These are phyloP conservation scores for Colletotrichum sp. DNA, from an alignment of 2,329 filamentous ascomycete species.

Conservation along the genomic window DNA sequence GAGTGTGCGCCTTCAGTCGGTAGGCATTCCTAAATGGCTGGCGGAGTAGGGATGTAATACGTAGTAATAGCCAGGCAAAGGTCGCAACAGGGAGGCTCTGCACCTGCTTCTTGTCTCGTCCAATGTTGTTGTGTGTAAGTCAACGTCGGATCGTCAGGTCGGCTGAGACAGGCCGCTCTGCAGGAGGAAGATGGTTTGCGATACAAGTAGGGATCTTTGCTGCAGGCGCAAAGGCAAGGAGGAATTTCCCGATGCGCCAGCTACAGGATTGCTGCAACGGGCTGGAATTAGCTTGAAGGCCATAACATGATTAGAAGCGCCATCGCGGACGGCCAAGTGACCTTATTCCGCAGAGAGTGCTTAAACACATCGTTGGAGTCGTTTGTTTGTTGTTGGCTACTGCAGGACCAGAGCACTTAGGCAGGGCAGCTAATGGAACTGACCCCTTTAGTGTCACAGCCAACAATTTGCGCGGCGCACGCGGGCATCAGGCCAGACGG, in stretches of 20 bases:
- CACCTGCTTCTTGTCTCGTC: neutral
- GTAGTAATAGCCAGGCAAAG: neutral
- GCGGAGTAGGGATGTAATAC: neutral
- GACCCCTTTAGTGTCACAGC: conserved; percentile 16
- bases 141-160: conserved; percentile 4
- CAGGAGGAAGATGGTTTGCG: neutral
- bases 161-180: neutral
- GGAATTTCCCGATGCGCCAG: neutral
- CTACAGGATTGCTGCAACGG: neutral
- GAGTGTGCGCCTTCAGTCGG: neutral
- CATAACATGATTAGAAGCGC: neutral
- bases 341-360: neutral
- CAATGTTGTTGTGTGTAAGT: neutral
- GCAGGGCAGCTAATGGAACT: neutral
- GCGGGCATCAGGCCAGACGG: neutral
- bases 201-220: neutral
- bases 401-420: neutral
- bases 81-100: neutral
- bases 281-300: neutral
- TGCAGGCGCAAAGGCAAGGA: neutral
- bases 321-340: neutral
- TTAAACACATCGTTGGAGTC: neutral
- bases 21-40: neutral
- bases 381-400: neutral
- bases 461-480: conserved; percentile 13